phyloP scores from a whole-genome alignment of 129 eudicot genomes.

The Artemisia argyi region DNA sequence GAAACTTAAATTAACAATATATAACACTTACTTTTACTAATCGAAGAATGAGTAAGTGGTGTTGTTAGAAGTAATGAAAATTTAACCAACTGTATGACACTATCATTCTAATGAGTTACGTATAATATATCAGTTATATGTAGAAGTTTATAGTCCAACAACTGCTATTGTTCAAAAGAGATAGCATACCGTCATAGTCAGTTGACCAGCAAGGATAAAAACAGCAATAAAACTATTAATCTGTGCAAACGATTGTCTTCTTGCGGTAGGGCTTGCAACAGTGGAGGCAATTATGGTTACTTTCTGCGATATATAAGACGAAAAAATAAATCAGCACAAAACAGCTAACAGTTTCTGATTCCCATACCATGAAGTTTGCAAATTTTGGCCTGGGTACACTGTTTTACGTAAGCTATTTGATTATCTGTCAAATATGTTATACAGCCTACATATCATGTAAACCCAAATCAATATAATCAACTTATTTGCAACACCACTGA shows the following conservation, averaged over 20 bases:
- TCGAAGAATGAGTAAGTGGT: neutral
- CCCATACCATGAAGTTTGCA: too few relatives aligned
- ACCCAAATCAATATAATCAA: conserved; percentile 2
- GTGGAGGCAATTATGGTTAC: conserved; percentile 76
- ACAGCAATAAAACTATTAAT: conserved; percentile 91
- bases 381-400: too few relatives aligned
- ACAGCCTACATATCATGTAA: neutral
- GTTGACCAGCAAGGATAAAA: conserved; percentile 92
- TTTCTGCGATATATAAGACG: conserved; percentile 53
- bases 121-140: neutral
- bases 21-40: neutral
- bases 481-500: neutral
- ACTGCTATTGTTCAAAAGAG: neutral
- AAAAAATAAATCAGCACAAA: conserved; percentile 15
- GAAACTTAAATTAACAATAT: conserved; percentile 13
- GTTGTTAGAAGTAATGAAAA: too few relatives aligned
- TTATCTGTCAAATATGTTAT: neutral
- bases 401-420: neutral
- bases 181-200: conserved; percentile 76
- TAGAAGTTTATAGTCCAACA: neutral
- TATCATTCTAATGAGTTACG: neutral
- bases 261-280: conserved; percentile 65
- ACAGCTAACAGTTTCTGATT: neutral
- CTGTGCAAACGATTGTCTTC: conserved; percentile 84
- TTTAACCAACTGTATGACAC: neutral